These are phyloP conservation scores for Apophysomyces elegans DNA, from an alignment of 371 early-diverging fungal species.

Conservation along the genomic window DNA sequence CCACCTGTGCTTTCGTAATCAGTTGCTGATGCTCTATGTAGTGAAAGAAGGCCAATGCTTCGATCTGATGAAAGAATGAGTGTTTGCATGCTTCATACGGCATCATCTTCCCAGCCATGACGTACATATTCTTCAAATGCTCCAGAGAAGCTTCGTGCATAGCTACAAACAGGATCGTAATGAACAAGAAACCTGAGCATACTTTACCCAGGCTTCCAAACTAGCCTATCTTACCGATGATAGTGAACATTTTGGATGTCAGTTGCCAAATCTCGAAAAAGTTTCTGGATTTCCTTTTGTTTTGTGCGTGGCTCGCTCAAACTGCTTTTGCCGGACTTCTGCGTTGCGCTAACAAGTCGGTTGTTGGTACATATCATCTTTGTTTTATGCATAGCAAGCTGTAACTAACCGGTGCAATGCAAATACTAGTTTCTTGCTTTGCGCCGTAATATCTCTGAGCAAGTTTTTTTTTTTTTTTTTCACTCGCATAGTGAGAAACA, in stretches of 20 bases:
- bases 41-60: conserved; percentile 62
- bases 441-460: conserved; percentile 65
- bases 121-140: conserved; percentile 62
- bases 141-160: conserved; percentile 53
- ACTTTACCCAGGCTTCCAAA: too few species aligned
- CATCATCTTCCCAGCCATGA: neutral
- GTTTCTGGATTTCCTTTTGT: conserved; percentile 47
- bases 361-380: too few species aligned
- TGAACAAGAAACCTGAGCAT: too few species aligned
- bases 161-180: conserved; percentile 18
- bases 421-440: conserved; percentile 68
- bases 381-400: too few species aligned
- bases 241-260: conserved; percentile 60
- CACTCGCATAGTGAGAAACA: neutral
- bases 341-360: conserved; percentile 9
- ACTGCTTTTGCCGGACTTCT: conserved; percentile 4
- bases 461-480: too few species aligned
- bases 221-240: conserved; percentile 26
- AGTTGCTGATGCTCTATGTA: conserved; percentile 53
- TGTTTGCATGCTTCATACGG: neutral
- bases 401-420: conserved; percentile 58
- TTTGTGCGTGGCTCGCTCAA: conserved; percentile 52
- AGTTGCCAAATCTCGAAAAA: conserved; percentile 50
- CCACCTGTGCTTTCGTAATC: conserved; percentile 50
- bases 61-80: conserved; percentile 46